A percentile compares a stretch with the other conserved stretches of the same genome.
Conservation (phyloP, 108 stramenopile genomes). For the Cylindrotheca fusiformis region DNA sequence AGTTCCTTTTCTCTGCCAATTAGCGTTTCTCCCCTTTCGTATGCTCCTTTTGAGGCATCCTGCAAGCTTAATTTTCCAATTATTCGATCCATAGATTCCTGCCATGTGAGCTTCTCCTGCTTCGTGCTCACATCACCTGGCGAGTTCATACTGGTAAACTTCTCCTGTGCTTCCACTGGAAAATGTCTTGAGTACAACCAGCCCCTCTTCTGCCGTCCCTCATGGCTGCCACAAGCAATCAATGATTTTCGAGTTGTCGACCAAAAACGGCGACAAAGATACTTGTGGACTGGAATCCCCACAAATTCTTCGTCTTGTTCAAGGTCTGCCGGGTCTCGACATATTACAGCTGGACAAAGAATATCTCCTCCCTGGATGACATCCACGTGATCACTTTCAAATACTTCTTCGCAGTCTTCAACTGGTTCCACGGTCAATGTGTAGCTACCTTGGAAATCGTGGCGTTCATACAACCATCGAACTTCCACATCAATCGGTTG, state of each 20-base stretch:
- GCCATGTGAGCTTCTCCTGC: constrained; percentile 28
- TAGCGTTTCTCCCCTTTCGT: constrained; percentile 40
- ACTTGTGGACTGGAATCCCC: constrained; percentile 54
- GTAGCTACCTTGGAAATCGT: constrained; percentile 51
- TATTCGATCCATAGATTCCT: constrained; percentile 47
- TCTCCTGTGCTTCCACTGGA: background rate
- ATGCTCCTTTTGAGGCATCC: constrained; percentile 66
- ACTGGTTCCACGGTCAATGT: constrained; percentile 8
- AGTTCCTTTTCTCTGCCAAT: constrained; percentile 70
- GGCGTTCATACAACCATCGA: constrained; percentile 68
- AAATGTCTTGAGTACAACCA: constrained; percentile 35
- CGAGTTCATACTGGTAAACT: background rate
- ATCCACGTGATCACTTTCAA: constrained; percentile 78
- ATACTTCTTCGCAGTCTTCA: constrained; percentile 50
- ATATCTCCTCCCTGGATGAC: constrained; percentile 39
- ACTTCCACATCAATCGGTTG: constrained; percentile 47
- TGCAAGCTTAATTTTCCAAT: constrained; percentile 67
- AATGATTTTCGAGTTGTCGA: constrained; percentile 63
- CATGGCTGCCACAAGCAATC: constrained; percentile 63
- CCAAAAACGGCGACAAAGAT: constrained; percentile 73
- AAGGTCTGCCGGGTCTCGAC: constrained; percentile 2
- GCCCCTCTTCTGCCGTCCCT: constrained; percentile 37
- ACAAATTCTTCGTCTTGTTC: constrained; percentile 7
- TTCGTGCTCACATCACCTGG: background rate
- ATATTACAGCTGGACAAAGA: constrained; percentile 47